Evolutionary conservation across 2,329 filamentous ascomycete genomes (phyloP).

Genomic region (Elsinoe arachidis): DNA sequence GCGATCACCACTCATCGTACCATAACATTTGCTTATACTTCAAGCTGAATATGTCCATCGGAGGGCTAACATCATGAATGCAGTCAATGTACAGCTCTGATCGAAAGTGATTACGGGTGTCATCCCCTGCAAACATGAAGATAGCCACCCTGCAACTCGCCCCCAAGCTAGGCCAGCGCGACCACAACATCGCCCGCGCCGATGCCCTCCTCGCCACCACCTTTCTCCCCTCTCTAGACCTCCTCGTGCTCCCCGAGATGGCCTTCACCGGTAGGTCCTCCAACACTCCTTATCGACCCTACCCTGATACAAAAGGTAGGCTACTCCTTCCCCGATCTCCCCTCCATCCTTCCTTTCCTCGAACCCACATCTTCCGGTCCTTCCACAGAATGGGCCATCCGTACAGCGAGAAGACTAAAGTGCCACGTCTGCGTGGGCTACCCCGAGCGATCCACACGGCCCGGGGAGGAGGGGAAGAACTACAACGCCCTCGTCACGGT

Average conservation of each 20-base stretch:
- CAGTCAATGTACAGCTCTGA: too few species aligned
- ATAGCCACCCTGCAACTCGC: constrained; percentile 65
- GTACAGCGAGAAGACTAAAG: constrained; percentile 55
- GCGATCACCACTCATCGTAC: neutral
- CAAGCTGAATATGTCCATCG: neutral
- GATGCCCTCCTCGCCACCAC: constrained; percentile 51
- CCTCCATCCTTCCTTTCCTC: constrained; percentile 59
- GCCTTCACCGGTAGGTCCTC: constrained; percentile 56
- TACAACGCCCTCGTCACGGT: constrained; percentile 55
- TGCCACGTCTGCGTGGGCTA: constrained; percentile 66
- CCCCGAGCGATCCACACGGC: constrained; percentile 46
- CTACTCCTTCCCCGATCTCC: constrained; percentile 67
- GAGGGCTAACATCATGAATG: too few species aligned
- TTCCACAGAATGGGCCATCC: constrained; percentile 62
- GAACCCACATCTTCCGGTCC: constrained; percentile 59
- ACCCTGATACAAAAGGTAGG: constrained; percentile 36
- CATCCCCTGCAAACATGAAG: constrained; percentile 41
- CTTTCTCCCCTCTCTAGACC: constrained; percentile 44
- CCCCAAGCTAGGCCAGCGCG: constrained; percentile 59
- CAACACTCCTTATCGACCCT: neutral
- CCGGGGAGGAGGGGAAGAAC: constrained; percentile 21
- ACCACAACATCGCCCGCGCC: constrained; percentile 62
- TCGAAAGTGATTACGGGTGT: too few species aligned
- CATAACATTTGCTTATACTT: neutral
- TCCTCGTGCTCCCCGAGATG: constrained; percentile 67